These are phyloP conservation scores for Emergomyces africanus DNA, from an alignment of 2,329 filamentous ascomycete species.

Conservation along the genomic window DNA sequence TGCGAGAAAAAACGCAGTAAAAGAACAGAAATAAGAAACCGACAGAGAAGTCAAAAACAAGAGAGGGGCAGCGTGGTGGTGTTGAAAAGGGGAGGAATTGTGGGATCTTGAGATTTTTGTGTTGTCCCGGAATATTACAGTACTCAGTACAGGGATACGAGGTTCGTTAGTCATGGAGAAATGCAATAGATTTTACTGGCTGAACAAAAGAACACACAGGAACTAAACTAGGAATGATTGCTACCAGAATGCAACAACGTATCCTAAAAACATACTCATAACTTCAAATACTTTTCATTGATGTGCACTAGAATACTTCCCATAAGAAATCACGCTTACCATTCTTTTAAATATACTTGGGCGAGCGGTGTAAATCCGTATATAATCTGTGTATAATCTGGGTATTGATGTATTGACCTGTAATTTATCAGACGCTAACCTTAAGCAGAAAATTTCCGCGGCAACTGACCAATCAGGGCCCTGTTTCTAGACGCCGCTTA, in stretches of 20 bases:
- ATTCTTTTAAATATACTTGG: not conserved
- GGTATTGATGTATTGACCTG: not conserved
- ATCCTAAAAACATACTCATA: not conserved
- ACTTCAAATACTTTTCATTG: not conserved
- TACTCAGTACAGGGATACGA: not conserved
- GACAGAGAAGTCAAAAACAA: not conserved
- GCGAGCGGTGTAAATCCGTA: no score
- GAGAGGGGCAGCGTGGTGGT: not conserved
- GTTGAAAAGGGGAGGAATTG: not conserved
- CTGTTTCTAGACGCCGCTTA: not conserved
- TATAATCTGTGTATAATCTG: not conserved
- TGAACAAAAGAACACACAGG: no score
- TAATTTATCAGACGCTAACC: not conserved
- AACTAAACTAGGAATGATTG: no score
- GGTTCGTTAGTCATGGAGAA: not conserved
- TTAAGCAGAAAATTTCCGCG: not conserved
- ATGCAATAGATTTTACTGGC: not conserved
- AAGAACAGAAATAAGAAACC: not conserved
- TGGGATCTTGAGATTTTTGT: not conserved
- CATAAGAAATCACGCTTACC: not conserved
- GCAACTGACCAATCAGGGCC: not conserved
- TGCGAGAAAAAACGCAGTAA: constrained; percentile 3
- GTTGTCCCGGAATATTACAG: not conserved
- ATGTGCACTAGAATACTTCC: not conserved
- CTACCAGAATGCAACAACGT: not conserved